Evolutionary conservation across 129 eudicot species (phyloP).

Genomic region (Pulicaria dysenterica): DNA sequence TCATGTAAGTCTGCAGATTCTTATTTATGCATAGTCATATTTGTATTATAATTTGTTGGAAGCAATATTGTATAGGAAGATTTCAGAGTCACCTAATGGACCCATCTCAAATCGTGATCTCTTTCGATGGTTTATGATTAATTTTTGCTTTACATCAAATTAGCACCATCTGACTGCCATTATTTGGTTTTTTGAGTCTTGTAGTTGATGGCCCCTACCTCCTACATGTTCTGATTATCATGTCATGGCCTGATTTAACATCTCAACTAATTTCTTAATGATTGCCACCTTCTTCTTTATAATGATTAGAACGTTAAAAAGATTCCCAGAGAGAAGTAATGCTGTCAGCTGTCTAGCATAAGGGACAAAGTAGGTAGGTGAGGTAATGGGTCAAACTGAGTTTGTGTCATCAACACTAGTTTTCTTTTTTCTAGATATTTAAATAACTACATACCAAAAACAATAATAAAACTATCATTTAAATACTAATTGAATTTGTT

Average conservation of each 20-base stretch:
- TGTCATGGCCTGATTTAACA: slow-evolving; percentile 43
- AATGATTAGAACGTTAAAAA: slow-evolving; percentile 20
- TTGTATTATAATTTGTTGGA: not conserved
- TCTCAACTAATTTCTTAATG: slow-evolving; percentile 42
- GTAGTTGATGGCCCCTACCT: slow-evolving; percentile 44
- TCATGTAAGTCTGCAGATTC: slow-evolving; percentile 67
- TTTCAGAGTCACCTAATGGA: slow-evolving; percentile 14
- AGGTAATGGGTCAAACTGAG: not conserved
- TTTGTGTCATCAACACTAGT: not conserved
- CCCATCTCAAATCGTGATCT: slow-evolving; percentile 14
- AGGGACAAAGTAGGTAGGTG: slow-evolving; percentile 4
- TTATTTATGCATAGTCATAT: not conserved
- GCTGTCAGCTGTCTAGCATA: slow-evolving; percentile 14
- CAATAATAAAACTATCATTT: not conserved
- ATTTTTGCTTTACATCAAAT: slow-evolving; percentile 6
- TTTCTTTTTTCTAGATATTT: not conserved
- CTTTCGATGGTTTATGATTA: slow-evolving; percentile 23
- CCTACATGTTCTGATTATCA: slow-evolving; percentile 35
- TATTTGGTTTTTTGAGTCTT: slow-evolving; percentile 36
- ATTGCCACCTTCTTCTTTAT: slow-evolving; percentile 33
- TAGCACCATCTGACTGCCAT: slow-evolving; percentile 27
- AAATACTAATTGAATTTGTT: not conserved
- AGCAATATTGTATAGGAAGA: slow-evolving; percentile 21
- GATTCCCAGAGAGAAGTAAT: slow-evolving; percentile 17
- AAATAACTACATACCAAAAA: not conserved